These are phyloP conservation scores for Pugionium cornutum DNA, from an alignment of 345 rosid genomes.

Conservation along the genomic window DNA sequence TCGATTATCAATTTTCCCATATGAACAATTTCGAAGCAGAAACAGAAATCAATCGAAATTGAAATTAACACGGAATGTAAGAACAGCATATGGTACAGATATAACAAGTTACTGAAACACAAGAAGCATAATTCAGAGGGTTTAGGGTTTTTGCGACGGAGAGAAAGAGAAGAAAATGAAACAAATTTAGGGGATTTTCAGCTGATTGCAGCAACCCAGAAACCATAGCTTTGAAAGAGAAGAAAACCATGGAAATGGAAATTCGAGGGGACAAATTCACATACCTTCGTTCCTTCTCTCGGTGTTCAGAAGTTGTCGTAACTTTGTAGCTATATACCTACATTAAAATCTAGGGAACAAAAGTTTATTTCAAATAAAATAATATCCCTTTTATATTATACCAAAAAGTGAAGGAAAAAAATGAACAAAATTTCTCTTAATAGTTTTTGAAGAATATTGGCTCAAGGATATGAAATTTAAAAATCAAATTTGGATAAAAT, in stretches of 20 bases:
- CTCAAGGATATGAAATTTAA: background rate
- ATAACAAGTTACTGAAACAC: slow-evolving; percentile 15
- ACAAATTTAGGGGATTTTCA: slow-evolving; percentile 12
- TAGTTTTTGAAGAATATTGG: background rate
- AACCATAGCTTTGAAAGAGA: background rate
- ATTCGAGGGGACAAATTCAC: slow-evolving; percentile 1
- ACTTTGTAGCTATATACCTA: slow-evolving; percentile 22
- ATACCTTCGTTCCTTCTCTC: slow-evolving; percentile 28
- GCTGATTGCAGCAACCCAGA: slow-evolving; percentile 5
- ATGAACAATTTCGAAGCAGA: slow-evolving; percentile 2
- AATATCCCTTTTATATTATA: slow-evolving; percentile 8
- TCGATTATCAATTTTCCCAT: background rate
- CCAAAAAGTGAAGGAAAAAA: slow-evolving; percentile 4
- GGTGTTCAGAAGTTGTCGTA: slow-evolving; percentile 19
- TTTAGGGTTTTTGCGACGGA: slow-evolving; percentile 38
- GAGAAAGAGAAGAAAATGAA: background rate
- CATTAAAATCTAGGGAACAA: background rate
- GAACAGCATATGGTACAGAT: slow-evolving; percentile 4
- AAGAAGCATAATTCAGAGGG: slow-evolving; percentile 19
- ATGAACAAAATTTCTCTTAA: background rate
- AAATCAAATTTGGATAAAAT: slow-evolving; percentile 1
- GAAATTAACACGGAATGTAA: background rate
- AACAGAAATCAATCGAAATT: slow-evolving; percentile 9
- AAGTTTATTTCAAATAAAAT: background rate
- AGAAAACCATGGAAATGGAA: slow-evolving; percentile 25